Base-by-base conservation (phyloP, 768 basidiomycete genomes). In the Panaeolus cyanescens region DNA sequence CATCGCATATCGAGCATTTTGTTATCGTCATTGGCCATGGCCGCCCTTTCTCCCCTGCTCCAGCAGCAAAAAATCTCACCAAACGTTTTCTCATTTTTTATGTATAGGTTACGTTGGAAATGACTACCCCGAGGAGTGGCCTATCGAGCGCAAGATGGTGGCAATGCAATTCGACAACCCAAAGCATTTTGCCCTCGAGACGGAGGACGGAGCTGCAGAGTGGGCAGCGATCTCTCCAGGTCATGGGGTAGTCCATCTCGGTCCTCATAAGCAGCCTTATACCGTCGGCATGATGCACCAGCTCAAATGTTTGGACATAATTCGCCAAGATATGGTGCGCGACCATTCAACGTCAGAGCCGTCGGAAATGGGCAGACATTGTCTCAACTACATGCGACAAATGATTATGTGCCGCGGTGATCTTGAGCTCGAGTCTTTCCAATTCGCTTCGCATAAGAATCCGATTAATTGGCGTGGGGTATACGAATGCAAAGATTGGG, bases 201-300 rank as follows among this genome's bases (percentile, higher is more conserved):
- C 68, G 4, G 59, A 65, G 17, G 69, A 74, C 31, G 72, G 68
- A 7, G 67, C 61, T 10, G 68, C 63, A 12, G 73, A 77, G 59
- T 77, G 76, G 76, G 64, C 60, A 19, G 67, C 73, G 8, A 60
- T 72, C 39, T 67, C 67, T n/a, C 75, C 76, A 25, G 54, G 64
- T 12, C 65, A 73, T 53, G 74, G 74, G 12, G 63, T 75, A 31
- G 62, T 77, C 12, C 64, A 75, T 62, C 71, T 77, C 7, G 76
- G 76, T 6, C 65, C 70, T 15, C 55, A 73, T 19, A 65, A 65
- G 33, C 72, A 69, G 45, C 72, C 73, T 17, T 78, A 69, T 62
- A 74, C 69, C 7, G 66, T 76, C 39, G 72, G 73, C 1, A 72
- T 78, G 70, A 68, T 77, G 40, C 77, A 78, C 60, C 74, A 77